These are phyloP conservation scores for Fusarium sp. DNA, from an alignment of 2,329 filamentous ascomycete species.

Conservation along the genomic window DNA sequence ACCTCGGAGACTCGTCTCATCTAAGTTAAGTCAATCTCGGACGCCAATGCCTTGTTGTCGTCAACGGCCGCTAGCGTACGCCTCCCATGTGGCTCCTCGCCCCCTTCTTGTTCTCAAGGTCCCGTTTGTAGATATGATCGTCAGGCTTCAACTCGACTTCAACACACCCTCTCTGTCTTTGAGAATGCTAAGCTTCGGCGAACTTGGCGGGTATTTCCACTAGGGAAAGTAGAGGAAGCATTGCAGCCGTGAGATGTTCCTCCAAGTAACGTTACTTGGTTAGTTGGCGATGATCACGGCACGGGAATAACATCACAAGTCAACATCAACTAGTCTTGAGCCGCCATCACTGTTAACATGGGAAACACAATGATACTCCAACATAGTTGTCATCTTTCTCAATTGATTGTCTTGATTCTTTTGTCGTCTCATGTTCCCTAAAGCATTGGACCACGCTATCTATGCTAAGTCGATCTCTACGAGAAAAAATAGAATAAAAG, in stretches of 20 bases:
- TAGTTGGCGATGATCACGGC: neutral
- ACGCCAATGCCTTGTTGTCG: conserved; percentile 38
- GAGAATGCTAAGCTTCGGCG: conserved; percentile 18
- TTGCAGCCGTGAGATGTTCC: neutral
- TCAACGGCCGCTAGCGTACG: conserved; percentile 47
- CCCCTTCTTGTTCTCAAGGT: conserved; percentile 19
- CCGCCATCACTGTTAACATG: neutral
- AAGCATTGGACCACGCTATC: conserved; percentile 22
- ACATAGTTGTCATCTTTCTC: neutral
- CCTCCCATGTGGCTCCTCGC: conserved; percentile 42
- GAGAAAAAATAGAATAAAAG: conserved; percentile 15
- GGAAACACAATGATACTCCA: neutral
- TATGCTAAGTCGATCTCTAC: conserved; percentile 26
- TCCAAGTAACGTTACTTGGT: neutral
- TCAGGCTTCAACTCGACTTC: conserved; percentile 20
- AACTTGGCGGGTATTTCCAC: conserved; percentile 2
- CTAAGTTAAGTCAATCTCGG: conserved; percentile 40
- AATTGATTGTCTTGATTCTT: conserved; percentile 18
- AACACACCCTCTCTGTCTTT: conserved; percentile 17
- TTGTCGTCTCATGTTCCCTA: conserved; percentile 1
- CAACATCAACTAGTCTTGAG: neutral
- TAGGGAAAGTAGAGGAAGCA: neutral
- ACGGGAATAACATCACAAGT: neutral
- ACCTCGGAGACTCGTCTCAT: conserved; percentile 37
- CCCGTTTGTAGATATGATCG: conserved; percentile 18